A percentile compares a stretch with the other conserved stretches of the same genome.
These are phyloP conservation scores for Pythium sukuiense DNA, from an alignment of 352 stramenopile genomes.

Conservation along the genomic window DNA sequence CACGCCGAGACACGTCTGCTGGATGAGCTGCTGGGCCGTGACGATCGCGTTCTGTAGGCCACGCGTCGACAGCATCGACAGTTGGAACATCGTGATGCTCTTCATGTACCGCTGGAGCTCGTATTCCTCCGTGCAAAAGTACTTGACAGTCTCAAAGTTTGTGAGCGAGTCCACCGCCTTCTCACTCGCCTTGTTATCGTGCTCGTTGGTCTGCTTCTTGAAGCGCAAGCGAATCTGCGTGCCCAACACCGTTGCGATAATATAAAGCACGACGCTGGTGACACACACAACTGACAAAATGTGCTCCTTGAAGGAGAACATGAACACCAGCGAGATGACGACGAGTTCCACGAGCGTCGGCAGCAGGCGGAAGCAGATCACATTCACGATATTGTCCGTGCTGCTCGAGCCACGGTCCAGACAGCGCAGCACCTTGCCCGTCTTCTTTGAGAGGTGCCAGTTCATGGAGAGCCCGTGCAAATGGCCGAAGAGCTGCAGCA, in stretches of 20 bases:
- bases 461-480: conserved; percentile 95
- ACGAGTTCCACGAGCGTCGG: conserved; percentile 95
- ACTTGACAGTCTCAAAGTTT: conserved; percentile 98
- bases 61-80: conserved; percentile 87
- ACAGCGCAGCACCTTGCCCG: conserved; percentile 93
- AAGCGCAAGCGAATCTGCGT: conserved; percentile 79
- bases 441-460: conserved; percentile 97
- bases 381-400: conserved; percentile 95
- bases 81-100: conserved; percentile 89
- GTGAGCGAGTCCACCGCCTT: conserved; percentile 95
- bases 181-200: conserved; percentile 97
- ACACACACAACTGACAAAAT: conserved; percentile 87
- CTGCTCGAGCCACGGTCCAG: conserved; percentile 86
- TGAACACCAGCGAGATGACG: conserved; percentile 89
- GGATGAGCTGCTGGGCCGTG: conserved; percentile 92
- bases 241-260: conserved; percentile 87
- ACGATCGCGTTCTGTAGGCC: conserved; percentile 93
- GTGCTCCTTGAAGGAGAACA: conserved; percentile 92
- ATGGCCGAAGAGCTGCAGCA: conserved; percentile 87
- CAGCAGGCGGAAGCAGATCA: conserved; percentile 95
- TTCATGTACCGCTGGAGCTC: conserved; percentile 79
- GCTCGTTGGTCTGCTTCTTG: conserved; percentile 91
- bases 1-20: conserved; percentile 79
- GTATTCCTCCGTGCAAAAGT: conserved; percentile 94
- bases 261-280: conserved; percentile 92